Percentiles rank a stretch among this genome's conserved stretches.
phyloP scores from a whole-genome alignment of 257 asterid species.

The Cinchona pubescens region DNA sequence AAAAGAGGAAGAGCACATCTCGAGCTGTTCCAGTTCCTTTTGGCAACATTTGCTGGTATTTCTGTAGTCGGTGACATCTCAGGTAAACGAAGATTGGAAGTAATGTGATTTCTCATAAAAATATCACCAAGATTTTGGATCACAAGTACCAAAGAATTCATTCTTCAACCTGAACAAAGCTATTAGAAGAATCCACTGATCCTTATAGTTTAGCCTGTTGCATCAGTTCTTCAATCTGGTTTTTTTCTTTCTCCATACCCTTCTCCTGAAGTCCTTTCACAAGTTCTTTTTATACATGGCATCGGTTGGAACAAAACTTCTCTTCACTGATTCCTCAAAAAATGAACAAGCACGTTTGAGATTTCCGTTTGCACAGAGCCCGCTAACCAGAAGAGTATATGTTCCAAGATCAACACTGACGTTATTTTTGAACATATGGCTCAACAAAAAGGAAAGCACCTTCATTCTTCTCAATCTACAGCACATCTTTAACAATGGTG shows the following conservation, averaged over 20 bases:
- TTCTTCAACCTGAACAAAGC: conserved; percentile 10
- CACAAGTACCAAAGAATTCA: neutral
- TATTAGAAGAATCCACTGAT: conserved; percentile 15
- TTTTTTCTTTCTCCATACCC: conserved; percentile 48
- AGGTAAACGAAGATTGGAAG: neutral
- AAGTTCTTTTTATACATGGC: conserved; percentile 40
- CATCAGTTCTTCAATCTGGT: conserved; percentile 53
- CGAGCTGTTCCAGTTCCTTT: too few relatives aligned
- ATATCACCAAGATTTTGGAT: neutral
- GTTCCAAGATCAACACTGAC: conserved; percentile 66
- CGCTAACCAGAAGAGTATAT: conserved; percentile 55
- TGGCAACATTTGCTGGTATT: neutral
- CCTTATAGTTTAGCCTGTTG: conserved; percentile 29
- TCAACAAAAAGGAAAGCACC: conserved; percentile 69
- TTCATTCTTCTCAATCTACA: conserved; percentile 72
- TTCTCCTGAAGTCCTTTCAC: conserved; percentile 47
- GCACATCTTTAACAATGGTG: conserved; percentile 82
- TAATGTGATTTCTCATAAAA: neutral
- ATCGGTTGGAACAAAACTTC: conserved; percentile 65
- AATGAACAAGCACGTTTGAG: conserved; percentile 54
- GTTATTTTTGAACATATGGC: conserved; percentile 72
- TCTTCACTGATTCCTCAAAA: conserved; percentile 60
- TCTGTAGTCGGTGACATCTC: neutral
- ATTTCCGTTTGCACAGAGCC: conserved; percentile 53
- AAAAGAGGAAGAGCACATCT: too few relatives aligned